A percentile compares a stretch with the other conserved stretches of the same genome.
Conservation (phyloP, 805 yeast species). For the Cephaloascus albidus region DNA sequence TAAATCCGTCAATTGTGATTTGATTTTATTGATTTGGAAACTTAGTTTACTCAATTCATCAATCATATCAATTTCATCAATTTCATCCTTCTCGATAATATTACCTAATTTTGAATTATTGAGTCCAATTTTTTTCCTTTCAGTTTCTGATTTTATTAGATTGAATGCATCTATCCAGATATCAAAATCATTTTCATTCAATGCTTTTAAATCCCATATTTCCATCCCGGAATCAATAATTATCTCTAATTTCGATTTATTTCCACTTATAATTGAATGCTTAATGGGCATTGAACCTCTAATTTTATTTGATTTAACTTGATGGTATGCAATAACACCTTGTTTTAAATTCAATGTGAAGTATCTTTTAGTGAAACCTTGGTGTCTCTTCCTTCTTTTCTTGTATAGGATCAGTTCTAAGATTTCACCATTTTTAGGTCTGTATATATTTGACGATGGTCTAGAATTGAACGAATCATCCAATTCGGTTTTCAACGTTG, state of each 20-base stretch:
- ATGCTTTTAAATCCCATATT: slow-evolving; percentile 79
- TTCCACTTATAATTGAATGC: slow-evolving; percentile 76
- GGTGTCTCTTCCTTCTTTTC: slow-evolving; percentile 70
- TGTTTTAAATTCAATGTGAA: slow-evolving; percentile 76
- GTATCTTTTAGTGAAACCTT: slow-evolving; percentile 79
- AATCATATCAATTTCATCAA: neutral
- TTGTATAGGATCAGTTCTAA: slow-evolving; percentile 74
- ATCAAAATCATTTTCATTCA: slow-evolving; percentile 54
- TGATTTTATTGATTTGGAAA: neutral
- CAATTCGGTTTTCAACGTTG: neutral
- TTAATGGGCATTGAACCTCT: slow-evolving; percentile 90
- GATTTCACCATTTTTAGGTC: slow-evolving; percentile 56
- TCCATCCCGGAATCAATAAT: slow-evolving; percentile 93
- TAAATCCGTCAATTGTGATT: neutral
- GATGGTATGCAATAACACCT: slow-evolving; percentile 78
- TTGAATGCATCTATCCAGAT: slow-evolving; percentile 81
- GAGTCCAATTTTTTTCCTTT: slow-evolving; percentile 4
- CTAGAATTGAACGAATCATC: neutral
- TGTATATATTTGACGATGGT: slow-evolving; percentile 4
- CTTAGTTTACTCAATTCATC: slow-evolving; percentile 11
- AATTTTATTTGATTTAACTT: slow-evolving; percentile 59
- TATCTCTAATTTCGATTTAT: slow-evolving; percentile 54
- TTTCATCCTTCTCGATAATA: neutral
- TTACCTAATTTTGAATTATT: slow-evolving; percentile 1
- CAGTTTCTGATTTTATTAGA: slow-evolving; percentile 23